A percentile compares a stretch with the other conserved stretches of the same genome.
phyloP scores from a whole-genome alignment of 805 yeast genomes.

The Vanderwaltozyma polyspora region DNA sequence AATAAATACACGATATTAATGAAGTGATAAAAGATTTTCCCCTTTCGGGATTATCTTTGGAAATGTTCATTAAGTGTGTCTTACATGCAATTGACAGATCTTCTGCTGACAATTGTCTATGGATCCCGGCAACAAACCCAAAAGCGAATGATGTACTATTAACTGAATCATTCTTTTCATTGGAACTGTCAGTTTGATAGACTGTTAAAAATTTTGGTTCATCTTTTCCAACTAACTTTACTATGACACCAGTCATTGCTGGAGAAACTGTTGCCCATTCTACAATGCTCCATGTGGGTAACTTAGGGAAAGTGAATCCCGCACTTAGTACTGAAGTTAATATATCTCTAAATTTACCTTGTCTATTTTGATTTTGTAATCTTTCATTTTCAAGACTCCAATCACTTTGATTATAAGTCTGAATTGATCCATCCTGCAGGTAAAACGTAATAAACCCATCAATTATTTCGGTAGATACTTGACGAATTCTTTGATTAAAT shows the following conservation, averaged over 20 bases:
- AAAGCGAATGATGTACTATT: constrained; percentile 27
- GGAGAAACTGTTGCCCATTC: constrained; percentile 28
- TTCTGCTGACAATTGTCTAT: constrained; percentile 26
- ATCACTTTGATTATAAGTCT: constrained; percentile 17
- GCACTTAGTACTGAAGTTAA: constrained; percentile 23
- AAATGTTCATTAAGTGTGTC: constrained; percentile 16
- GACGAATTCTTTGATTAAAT: constrained; percentile 10
- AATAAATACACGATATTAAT: constrained; percentile 19
- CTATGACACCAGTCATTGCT: constrained; percentile 23
- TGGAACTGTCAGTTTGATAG: constrained; percentile 7
- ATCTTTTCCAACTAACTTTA: constrained; percentile 10
- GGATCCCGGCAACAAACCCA: constrained; percentile 26
- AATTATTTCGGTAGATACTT: constrained; percentile 19
- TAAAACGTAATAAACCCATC: constrained; percentile 20
- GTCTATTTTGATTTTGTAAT: constrained; percentile 11
- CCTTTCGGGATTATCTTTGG: constrained; percentile 13
- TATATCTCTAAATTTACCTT: constrained; percentile 18
- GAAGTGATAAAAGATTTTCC: constrained; percentile 20
- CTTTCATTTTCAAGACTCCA: constrained; percentile 21
- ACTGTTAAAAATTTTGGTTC: constrained; percentile 13
- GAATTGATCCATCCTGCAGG: constrained; percentile 16
- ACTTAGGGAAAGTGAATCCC: constrained; percentile 18
- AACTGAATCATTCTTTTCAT: constrained; percentile 12
- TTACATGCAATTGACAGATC: constrained; percentile 28
- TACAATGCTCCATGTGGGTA: constrained; percentile 13